phyloP scores from a whole-genome alignment of 257 asterid species.

The Paulownia fortunei region DNA sequence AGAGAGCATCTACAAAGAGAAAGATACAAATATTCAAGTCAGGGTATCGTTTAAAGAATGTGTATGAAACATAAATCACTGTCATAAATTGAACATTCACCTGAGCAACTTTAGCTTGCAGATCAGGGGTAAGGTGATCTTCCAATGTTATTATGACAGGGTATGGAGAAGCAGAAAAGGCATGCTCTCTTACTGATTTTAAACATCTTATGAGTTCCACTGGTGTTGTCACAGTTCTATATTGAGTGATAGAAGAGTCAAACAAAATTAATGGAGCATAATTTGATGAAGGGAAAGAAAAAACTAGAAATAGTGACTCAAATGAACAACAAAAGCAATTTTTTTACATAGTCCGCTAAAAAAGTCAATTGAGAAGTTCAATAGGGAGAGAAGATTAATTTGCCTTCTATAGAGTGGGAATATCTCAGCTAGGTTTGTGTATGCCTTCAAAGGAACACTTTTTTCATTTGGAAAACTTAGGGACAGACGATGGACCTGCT shows the following conservation, averaged over 20 bases:
- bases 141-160: slow-evolving; percentile 84
- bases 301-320: not conserved
- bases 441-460: no score
- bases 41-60: not conserved
- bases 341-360: not conserved
- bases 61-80: not conserved
- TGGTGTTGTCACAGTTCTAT: slow-evolving; percentile 80
- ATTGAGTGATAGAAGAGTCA: slow-evolving; percentile 21
- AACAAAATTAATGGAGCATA: not conserved
- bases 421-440: no score
- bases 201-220: slow-evolving; percentile 74
- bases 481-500: no score
- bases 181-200: slow-evolving; percentile 72
- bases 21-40: not conserved
- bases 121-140: slow-evolving; percentile 81
- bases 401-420: no score
- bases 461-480: no score
- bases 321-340: not conserved
- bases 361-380: no score
- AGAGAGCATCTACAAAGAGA: slow-evolving; percentile 58
- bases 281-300: not conserved
- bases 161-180: slow-evolving; percentile 73
- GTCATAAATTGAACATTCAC: slow-evolving; percentile 39
- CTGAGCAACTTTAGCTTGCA: slow-evolving; percentile 89
- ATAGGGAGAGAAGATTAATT: no score